phyloP scores from a whole-genome alignment of 1,139 yeast genomes.

The Chernovozyma aurita region DNA sequence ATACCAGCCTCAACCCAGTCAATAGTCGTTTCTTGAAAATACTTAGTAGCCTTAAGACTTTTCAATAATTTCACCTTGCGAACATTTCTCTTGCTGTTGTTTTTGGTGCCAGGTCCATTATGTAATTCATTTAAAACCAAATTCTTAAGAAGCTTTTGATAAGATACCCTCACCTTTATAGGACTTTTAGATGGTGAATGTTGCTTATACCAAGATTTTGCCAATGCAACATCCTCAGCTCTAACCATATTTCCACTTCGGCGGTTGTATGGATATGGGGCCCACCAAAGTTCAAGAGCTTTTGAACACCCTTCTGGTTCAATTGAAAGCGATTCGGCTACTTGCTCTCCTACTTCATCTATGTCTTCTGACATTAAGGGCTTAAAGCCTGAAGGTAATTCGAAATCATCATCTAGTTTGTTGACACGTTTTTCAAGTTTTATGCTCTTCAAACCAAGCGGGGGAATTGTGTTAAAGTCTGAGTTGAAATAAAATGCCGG shows the following conservation, averaged over 20 bases:
- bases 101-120: conserved; percentile 28
- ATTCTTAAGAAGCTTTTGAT: conserved; percentile 78
- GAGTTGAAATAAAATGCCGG: conserved; percentile 57
- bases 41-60: conserved; percentile 72
- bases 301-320: conserved; percentile 44
- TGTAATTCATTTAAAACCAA: conserved; percentile 72
- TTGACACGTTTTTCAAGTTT: conserved; percentile 9
- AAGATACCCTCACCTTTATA: conserved; percentile 76
- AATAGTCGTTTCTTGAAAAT: conserved; percentile 83
- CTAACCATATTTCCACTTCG: conserved; percentile 69
- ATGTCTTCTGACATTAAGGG: conserved; percentile 43
- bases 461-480: conserved; percentile 52
- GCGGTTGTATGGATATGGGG: conserved; percentile 81
- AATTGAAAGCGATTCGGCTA: conserved; percentile 15
- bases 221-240: conserved; percentile 85
- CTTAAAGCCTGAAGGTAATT: conserved; percentile 31
- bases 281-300: conserved; percentile 67
- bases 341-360: conserved; percentile 34
- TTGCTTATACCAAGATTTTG: conserved; percentile 78
- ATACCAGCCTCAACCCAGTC: conserved; percentile 99
- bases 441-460: conserved; percentile 23
- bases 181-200: conserved; percentile 60
- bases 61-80: conserved; percentile 47
- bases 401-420: conserved; percentile 31
- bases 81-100: conserved; percentile 37